Conservation (phyloP, 768 basidiomycete genomes). For the Paxillus involutus region DNA sequence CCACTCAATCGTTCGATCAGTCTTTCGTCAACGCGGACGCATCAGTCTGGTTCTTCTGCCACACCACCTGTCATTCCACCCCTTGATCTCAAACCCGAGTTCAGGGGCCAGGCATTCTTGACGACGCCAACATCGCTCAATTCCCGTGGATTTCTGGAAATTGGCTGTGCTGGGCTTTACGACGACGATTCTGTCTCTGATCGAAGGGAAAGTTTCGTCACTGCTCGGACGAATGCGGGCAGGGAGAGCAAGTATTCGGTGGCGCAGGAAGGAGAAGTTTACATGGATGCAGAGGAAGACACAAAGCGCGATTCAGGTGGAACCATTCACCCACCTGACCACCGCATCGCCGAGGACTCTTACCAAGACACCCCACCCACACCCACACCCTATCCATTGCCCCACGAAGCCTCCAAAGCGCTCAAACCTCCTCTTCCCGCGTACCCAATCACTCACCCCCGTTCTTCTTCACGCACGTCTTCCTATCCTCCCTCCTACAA, state of each 20-base stretch:
- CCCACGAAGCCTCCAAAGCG: slow-evolving; percentile 1
- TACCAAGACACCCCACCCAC: slow-evolving; percentile 3
- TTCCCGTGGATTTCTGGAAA: slow-evolving; percentile 21
- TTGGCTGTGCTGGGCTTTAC: slow-evolving; percentile 22
- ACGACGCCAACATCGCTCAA: slow-evolving; percentile 26
- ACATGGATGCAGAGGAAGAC: slow-evolving; percentile 28
- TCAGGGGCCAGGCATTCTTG: slow-evolving; percentile 37
- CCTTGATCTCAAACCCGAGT: slow-evolving; percentile 56
- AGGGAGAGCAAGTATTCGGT: slow-evolving; percentile 32
- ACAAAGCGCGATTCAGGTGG: slow-evolving; percentile 21
- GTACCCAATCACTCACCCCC: slow-evolving; percentile 10
- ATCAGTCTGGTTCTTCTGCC: slow-evolving; percentile 42
- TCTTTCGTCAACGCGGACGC: slow-evolving; percentile 60
- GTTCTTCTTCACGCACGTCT: slow-evolving; percentile 17
- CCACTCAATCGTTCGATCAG: slow-evolving; percentile 67
- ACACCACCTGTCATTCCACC: slow-evolving; percentile 55
- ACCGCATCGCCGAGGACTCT: slow-evolving; percentile 13
- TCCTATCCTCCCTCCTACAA: slow-evolving; percentile 27
- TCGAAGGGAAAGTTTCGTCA: slow-evolving; percentile 58
- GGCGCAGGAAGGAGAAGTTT: slow-evolving; percentile 21
- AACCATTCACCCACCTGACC: slow-evolving; percentile 22
- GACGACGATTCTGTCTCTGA: slow-evolving; percentile 46
- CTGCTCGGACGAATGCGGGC: slow-evolving; percentile 35
- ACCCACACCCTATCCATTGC: neutral
- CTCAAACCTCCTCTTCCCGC: slow-evolving; percentile 23